These are phyloP conservation scores for Boletus edulis DNA, from an alignment of 768 basidiomycete genomes.

Conservation along the genomic window DNA sequence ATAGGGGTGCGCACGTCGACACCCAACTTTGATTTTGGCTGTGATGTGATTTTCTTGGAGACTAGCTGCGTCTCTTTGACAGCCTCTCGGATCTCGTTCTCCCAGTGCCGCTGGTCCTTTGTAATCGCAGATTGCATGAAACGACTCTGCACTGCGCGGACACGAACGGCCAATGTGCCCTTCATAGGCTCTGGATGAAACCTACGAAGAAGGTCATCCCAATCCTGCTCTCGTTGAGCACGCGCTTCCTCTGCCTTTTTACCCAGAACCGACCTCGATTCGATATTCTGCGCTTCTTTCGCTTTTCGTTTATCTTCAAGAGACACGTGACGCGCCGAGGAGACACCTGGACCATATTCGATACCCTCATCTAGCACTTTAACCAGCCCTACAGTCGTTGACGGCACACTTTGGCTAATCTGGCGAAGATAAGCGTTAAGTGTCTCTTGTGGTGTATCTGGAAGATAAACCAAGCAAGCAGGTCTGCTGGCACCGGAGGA, in stretches of 20 bases:
- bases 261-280: slow-evolving; percentile 52
- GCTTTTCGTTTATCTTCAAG: slow-evolving; percentile 39
- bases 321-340: slow-evolving; percentile 29
- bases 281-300: slow-evolving; percentile 34
- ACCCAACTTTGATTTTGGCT: slow-evolving; percentile 21
- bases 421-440: slow-evolving; percentile 59
- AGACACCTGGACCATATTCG: slow-evolving; percentile 50
- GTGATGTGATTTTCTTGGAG: slow-evolving; percentile 43
- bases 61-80: slow-evolving; percentile 54
- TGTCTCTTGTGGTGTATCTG: slow-evolving; percentile 49
- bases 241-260: slow-evolving; percentile 66
- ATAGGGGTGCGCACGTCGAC: slow-evolving; percentile 1
- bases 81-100: slow-evolving; percentile 53
- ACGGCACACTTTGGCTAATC: slow-evolving; percentile 39
- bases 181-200: slow-evolving; percentile 55
- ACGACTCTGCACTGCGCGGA: slow-evolving; percentile 52
- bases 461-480: slow-evolving; percentile 64
- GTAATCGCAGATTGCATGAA: slow-evolving; percentile 59
- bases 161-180: slow-evolving; percentile 45
- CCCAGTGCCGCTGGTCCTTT: slow-evolving; percentile 57
- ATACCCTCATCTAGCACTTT: slow-evolving; percentile 54
- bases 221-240: slow-evolving; percentile 58
- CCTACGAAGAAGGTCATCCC: slow-evolving; percentile 54
- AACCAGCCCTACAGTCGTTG: slow-evolving; percentile 33
- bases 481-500: slow-evolving; percentile 58